Base-by-base conservation (phyloP, 1,284 basidiomycete species). In the Cerrena zonata region DNA sequence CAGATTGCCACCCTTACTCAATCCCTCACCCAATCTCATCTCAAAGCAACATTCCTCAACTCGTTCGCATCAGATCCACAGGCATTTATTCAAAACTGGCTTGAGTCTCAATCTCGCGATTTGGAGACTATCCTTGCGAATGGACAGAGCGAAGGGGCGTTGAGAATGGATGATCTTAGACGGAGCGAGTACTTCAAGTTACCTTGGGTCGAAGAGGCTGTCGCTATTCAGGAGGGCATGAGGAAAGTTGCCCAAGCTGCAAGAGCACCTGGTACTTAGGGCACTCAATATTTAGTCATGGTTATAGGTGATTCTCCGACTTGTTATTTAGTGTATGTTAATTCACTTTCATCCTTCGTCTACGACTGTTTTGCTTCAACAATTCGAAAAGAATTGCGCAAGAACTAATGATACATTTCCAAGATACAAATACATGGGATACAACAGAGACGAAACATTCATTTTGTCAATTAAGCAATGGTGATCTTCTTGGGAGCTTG, bases 51-150 rank as follows among this genome's bases (percentile, higher is more conserved):
- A 21, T 97, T 97, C 70, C 72, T 98, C 40, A 77, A 84, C 48
- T 80, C 84, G 0, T 98, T 97, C 63, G 84, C 92, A 18, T 72
- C 80, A 1, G 81, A 93, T 51, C 92, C 93, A 0, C 77, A 82
- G 1, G 76, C 75, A 27, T 96, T 97, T 64, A 86, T 96, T 51
- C 84, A 92, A 58, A 88, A 82, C 2, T 98, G 91, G 90, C 71
- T 97, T 30, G 87, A 88, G 51, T 92, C 89, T 2, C 95, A 98
- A 66, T 89, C 92, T 26, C 78, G 91, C 18, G 93, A 96, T 66
- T 69, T 99, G 38, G 92, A 95, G 67, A 84, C 80, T 52, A 79
- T 96, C 53, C 75, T 98, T n/a, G 91, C 89, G 37, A 90, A 86
- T 65, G 92, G 92, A 2, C 82, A 87, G 2, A 84, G 82, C 22